Evolutionary conservation across 2,329 filamentous ascomycete species (phyloP), one percentile per base, ranked within the genome.

Genomic region (Leptodontidium sp.): DNA sequence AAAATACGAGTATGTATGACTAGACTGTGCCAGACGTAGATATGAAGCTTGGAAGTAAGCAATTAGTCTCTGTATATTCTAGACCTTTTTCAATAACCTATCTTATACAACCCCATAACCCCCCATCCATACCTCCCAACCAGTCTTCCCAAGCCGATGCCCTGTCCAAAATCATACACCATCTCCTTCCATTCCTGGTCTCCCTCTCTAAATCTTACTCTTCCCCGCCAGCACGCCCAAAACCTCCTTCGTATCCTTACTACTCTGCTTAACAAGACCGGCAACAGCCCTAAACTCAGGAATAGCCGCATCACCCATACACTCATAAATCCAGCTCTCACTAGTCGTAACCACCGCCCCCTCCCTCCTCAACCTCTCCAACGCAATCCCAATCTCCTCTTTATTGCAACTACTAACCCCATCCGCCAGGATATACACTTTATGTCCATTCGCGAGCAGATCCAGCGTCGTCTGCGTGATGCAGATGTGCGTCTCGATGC

Each of bases 401-500:
- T 84, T 82, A 82, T 98, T 97, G 79, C 92, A 93, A 81, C 91
- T 95, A 77, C 91, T 94, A 52, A 98, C 94, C 40, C 89, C 95
- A 80, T 98, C 95, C 64, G 94, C 93, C 40, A 98, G 84, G 49
- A 98, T 84, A 79, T 97, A 97, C 7, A 98, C 95, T 64, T 84
- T 84, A 80, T 97, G 93, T 0, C 94, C 94, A 1, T 86, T 85
- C 26, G 84, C 83, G 53, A 96, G 82, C 61, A 97, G 82, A 82
- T 98, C 95, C 52, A 98, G 85, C 17, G 93, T 89, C 52, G 95
- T 98, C 85, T 98, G 95, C 70, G 93, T 94, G 38, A 98, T 90
- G 84, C 95, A 98, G 78, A 98, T 96, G 81, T 98, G 95, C 50
- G 89, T 88, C 82, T 98, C 95, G 78, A 98, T 97, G 47, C 95